Percentiles rank a stretch among this genome's conserved stretches.
These are phyloP conservation scores for Lepidium africanum DNA, from an alignment of 345 rosid species.

Conservation along the genomic window DNA sequence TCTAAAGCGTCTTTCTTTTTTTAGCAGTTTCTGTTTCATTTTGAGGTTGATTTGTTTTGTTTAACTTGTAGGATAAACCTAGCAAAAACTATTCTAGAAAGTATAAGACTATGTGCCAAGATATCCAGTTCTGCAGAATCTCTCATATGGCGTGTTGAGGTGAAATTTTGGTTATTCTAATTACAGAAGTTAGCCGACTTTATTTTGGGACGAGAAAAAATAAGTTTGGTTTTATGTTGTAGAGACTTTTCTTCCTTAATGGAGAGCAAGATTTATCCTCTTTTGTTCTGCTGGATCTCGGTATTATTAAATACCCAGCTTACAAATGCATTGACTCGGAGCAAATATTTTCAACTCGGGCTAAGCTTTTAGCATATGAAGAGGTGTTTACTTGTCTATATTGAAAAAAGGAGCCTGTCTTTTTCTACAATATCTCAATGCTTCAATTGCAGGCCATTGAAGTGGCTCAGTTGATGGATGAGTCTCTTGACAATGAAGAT, in stretches of 20 bases:
- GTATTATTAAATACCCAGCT: conserved; percentile 69
- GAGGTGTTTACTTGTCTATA: conserved; percentile 53
- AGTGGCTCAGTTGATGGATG: conserved; percentile 86
- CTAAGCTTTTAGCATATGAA: conserved; percentile 71
- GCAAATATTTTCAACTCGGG: conserved; percentile 44
- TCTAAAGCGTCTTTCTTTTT: neutral
- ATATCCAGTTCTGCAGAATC: conserved; percentile 53
- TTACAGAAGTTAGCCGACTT: neutral
- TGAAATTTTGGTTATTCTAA: conserved; percentile 11
- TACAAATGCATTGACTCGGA: conserved; percentile 59
- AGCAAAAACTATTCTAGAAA: conserved; percentile 43
- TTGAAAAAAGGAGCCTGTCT: neutral
- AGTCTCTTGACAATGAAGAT: conserved; percentile 65
- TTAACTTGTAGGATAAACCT: conserved; percentile 43
- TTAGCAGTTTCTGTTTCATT: neutral
- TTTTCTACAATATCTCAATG: conserved; percentile 9
- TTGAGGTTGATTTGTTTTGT: neutral
- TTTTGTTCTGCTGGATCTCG: conserved; percentile 77
- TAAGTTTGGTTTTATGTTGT: conserved; percentile 24
- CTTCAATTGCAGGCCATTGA: conserved; percentile 66
- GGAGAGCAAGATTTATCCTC: conserved; percentile 82
- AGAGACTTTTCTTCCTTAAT: conserved; percentile 92
- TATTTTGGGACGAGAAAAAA: neutral
- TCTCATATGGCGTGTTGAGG: conserved; percentile 89
- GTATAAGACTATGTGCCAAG: conserved; percentile 49